These are phyloP conservation scores for Aegilops longissima DNA, from an alignment of 176 grass and related monocot genomes.

Conservation along the genomic window DNA sequence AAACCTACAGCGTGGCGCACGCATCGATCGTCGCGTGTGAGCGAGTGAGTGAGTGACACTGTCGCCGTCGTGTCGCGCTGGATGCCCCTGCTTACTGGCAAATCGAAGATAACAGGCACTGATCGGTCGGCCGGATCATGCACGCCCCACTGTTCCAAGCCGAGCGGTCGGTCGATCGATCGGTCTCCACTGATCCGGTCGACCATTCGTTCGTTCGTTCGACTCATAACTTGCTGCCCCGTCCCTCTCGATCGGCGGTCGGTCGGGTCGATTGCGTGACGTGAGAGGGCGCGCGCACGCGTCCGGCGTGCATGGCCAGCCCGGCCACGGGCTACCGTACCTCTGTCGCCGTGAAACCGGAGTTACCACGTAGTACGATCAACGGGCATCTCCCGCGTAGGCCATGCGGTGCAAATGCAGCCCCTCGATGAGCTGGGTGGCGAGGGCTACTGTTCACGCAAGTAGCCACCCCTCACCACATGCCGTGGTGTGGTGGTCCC, in stretches of 20 bases:
- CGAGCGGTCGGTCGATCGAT: not conserved
- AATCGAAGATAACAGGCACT: constrained; percentile 24
- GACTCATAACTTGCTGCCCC: not conserved
- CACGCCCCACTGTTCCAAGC: not conserved
- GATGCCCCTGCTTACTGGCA: constrained; percentile 31
- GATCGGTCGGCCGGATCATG: not conserved
- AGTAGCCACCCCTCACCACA: not conserved
- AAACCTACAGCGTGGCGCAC: not conserved
- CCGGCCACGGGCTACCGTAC: not conserved
- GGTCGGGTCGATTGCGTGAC: not conserved
- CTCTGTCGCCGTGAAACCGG: not conserved
- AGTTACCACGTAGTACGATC: not conserved
- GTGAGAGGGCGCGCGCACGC: constrained; percentile 14
- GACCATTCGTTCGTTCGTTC: not conserved
- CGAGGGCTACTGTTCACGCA: not conserved
- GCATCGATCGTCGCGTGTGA: not conserved
- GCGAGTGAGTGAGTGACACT: not conserved
- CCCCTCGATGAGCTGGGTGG: constrained; percentile 21
- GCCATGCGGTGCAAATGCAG: not conserved
- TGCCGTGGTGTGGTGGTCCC: constrained; percentile 31
- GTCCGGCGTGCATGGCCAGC: not conserved
- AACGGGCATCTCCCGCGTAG: not conserved
- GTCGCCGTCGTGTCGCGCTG: constrained; percentile 25
- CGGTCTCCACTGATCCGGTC: not conserved
- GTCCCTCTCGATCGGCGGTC: not conserved